Percentiles rank a stretch among this genome's conserved stretches.
These are phyloP conservation scores for Circinella umbellata DNA, from an alignment of 371 early-diverging fungal genomes.

Conservation along the genomic window DNA sequence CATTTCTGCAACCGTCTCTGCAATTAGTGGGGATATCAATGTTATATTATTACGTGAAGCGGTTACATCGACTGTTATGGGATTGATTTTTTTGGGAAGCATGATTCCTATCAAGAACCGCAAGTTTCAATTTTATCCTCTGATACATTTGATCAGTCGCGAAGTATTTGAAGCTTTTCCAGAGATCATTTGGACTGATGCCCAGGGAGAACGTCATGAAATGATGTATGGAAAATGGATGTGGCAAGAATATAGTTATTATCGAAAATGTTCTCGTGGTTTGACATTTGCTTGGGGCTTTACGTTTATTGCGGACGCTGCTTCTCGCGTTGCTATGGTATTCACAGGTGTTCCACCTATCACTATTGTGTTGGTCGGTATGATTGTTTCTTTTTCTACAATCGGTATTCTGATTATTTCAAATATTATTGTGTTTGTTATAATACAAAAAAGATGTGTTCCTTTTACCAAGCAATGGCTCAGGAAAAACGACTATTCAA, in stretches of 20 bases:
- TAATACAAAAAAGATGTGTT: not conserved
- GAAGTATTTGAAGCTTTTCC: slow-evolving; percentile 33
- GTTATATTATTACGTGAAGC: slow-evolving; percentile 51
- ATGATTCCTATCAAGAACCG: slow-evolving; percentile 46
- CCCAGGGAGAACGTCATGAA: slow-evolving; percentile 22
- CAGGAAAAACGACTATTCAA: slow-evolving; percentile 1
- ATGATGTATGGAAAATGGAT: slow-evolving; percentile 30
- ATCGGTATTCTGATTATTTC: not conserved
- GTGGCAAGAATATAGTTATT: slow-evolving; percentile 23
- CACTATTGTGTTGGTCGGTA: slow-evolving; percentile 28
- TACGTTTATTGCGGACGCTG: slow-evolving; percentile 7
- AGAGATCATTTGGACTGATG: slow-evolving; percentile 28
- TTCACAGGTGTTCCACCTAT: slow-evolving; percentile 13
- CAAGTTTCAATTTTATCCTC: slow-evolving; percentile 35
- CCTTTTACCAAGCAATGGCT: not conserved
- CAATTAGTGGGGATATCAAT: slow-evolving; percentile 43
- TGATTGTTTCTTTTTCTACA: slow-evolving; percentile 21
- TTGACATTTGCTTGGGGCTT: slow-evolving; percentile 15
- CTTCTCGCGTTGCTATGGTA: slow-evolving; percentile 13
- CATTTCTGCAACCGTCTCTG: slow-evolving; percentile 45
- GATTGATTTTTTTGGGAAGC: slow-evolving; percentile 42
- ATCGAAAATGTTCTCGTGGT: slow-evolving; percentile 1
- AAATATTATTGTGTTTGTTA: not conserved
- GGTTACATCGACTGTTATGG: slow-evolving; percentile 38
- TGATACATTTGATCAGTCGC: slow-evolving; percentile 34